Percentiles rank a stretch among this genome's conserved stretches.
phyloP scores from a whole-genome alignment of 257 asterid species.

The Marsdenia floribunda region DNA sequence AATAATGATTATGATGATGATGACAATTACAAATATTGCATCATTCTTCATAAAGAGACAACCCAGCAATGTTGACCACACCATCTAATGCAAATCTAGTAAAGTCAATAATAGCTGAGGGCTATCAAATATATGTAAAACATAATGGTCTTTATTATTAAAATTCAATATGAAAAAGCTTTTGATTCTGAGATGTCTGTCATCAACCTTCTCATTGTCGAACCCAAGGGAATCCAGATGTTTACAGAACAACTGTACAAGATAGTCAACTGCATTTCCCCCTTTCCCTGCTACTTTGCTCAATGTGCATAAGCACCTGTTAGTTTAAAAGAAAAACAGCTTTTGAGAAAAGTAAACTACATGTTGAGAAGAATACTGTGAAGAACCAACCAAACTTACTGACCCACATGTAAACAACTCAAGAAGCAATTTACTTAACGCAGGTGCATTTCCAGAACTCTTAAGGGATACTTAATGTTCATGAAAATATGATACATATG shows the following conservation, averaged over 20 bases:
- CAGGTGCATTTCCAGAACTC: background rate
- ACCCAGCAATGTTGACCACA: background rate
- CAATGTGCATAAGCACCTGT: constrained; percentile 92
- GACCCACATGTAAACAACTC: background rate
- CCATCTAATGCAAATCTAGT: background rate
- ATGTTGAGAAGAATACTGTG: background rate
- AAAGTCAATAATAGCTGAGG: background rate
- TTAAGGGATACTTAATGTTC: background rate
- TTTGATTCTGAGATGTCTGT: background rate
- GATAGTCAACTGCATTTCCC: constrained; percentile 64
- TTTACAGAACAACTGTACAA: constrained; percentile 73
- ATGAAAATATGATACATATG: background rate
- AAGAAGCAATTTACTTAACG: background rate
- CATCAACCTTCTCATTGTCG: constrained; percentile 77
- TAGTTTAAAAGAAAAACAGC: constrained; percentile 27
- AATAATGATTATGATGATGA: background rate
- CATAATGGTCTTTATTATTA: background rate
- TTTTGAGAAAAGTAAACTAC: constrained; percentile 9
- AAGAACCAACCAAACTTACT: background rate
- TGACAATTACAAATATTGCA: background rate
- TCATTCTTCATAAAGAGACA: background rate
- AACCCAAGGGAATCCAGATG: constrained; percentile 77
- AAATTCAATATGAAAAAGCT: background rate
- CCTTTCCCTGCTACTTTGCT: constrained; percentile 87
- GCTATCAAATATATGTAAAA: background rate